Percentiles rank a stretch among this genome's conserved stretches.
phyloP scores from a whole-genome alignment of 345 rosid species.

The Mallotus nudiflorus region DNA sequence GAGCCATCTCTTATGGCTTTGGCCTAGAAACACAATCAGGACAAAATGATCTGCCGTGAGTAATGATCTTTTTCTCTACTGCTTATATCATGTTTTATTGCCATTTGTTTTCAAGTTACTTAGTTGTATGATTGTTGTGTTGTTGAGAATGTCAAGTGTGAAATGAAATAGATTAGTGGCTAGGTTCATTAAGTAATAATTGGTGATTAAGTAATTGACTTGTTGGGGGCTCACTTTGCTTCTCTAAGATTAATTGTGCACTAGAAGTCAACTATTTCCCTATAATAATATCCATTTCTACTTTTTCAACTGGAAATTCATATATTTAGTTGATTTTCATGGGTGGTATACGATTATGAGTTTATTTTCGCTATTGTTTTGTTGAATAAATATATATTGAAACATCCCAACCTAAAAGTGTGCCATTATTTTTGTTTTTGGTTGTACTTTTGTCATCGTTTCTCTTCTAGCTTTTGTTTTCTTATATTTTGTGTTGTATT shows the following conservation, averaged over 20 bases:
- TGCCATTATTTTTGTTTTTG: no score
- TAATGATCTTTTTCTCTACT: not conserved
- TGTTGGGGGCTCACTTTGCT: conserved; percentile 16
- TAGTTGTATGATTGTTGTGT: not conserved
- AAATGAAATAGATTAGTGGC: no score
- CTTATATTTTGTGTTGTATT: no score
- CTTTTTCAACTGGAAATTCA: conserved; percentile 35
- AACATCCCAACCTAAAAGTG: no score
- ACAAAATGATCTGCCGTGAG: conserved; percentile 37
- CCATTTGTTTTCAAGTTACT: not conserved
- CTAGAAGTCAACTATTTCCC: conserved; percentile 21
- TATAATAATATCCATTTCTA: conserved; percentile 21
- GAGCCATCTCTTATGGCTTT: conserved; percentile 36
- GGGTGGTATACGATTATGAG: not conserved
- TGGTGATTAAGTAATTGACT: no score
- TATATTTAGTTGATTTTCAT: conserved; percentile 26
- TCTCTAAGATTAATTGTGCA: conserved; percentile 16
- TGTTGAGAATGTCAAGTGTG: not conserved
- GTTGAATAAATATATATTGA: no score
- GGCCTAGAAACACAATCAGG: conserved; percentile 32
- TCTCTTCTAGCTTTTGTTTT: no score
- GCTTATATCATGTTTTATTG: not conserved
- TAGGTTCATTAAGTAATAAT: no score
- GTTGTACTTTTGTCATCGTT: no score
- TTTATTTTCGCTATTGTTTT: not conserved